Base-by-base conservation (phyloP, 108 stramenopile species). In the Nitzschia inconspicua region DNA sequence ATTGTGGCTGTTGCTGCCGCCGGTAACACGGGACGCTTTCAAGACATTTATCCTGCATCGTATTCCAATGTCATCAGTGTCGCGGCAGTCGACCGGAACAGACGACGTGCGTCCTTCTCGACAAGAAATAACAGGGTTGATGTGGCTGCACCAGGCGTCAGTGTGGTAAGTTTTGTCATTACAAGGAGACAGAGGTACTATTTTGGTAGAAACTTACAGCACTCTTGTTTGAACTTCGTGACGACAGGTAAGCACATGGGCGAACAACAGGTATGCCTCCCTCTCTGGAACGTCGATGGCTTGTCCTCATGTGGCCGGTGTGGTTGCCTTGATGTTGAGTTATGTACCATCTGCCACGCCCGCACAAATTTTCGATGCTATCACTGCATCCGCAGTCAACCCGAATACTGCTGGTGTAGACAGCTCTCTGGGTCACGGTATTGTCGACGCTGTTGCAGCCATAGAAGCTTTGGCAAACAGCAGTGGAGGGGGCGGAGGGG, bases 271-370 rank as follows among this genome's bases (percentile, higher is more conserved):
- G 4, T 65, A 65, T 27, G 67, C 49, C 4, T 47, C 47, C 1
- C 26, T 70, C 43, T 74, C 71, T 54, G 88, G 88, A 19, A 85
- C 83, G 13, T 81, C 79, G 22, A 89, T 89, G 88, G 84, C 88
- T 26, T 63, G 63, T 3, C 88, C 88, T 18, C 80, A 71, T 52
- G 84, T 84, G 25, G 74, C 75, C 18, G 88, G 88, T 14, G 68
- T 82, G 0, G 50, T 68, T 10, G 88, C 84, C 24, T 53, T 80
- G 0, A 51, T 83, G 43, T 72, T 75, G 69, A 65, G 69, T 24
- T 63, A 53, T 35, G 65, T 67, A 27, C 81, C 84, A 44, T 20
- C 66, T 13, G 76, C 78, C 25, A 77, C 69, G 0, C 76, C 79
- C 6, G 48, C 71, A 25, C 76, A 86, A 58, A 71, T 86, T 25